Base-by-base conservation (phyloP, 2,329 filamentous ascomycete genomes). In the Fusarium graminum region DNA sequence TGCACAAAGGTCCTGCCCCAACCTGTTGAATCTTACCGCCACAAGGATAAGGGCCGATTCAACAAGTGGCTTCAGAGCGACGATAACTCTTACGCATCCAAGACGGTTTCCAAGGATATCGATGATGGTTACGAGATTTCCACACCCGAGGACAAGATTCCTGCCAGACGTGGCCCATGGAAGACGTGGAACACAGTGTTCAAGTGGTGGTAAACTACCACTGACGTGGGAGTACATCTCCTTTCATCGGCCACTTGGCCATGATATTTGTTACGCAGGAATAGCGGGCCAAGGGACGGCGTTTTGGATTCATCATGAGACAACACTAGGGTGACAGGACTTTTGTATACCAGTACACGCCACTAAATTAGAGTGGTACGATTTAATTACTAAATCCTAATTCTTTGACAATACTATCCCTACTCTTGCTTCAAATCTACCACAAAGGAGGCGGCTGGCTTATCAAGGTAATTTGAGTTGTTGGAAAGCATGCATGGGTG, bases 1-100 rank as follows among this genome's bases (percentile, higher is more conserved):
- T 87, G 85, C 78, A 85, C 83, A 11, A 80, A 82, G 66, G 83
- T 83, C 4, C 74, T 87, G 11, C 85, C 81, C 6, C 70, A 73
- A n/a, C 65, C 69, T 16, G 52, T 65, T 32, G 60, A 42, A 8
- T 54, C 25, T 17, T 74, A 62, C 55, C 28, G 34, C 10, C 55
- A 63, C 44, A 59, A 63, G 36, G 73, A 74, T 19, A 57, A 69
- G 42, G 52, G 44, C 36, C 57, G 64, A 22, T 42, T 75, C 30
- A 65, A 70, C 60, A 73, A 73, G 54, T 75, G 73, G 70, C 68
- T 75, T 22, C 58, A 71, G 53, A 74, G 69, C 39, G 59, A 73
- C 16, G 70, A 74, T 38, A 63, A 65, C 54, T 72, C 68, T 56
- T 62, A 64, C 65, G 69, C 65, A 47, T 71, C 68, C 53, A 73